A percentile compares a stretch with the other conserved stretches of the same genome.
Evolutionary conservation across 1,284 basidiomycete species (phyloP).

Genomic region (Earliella scabrosa): DNA sequence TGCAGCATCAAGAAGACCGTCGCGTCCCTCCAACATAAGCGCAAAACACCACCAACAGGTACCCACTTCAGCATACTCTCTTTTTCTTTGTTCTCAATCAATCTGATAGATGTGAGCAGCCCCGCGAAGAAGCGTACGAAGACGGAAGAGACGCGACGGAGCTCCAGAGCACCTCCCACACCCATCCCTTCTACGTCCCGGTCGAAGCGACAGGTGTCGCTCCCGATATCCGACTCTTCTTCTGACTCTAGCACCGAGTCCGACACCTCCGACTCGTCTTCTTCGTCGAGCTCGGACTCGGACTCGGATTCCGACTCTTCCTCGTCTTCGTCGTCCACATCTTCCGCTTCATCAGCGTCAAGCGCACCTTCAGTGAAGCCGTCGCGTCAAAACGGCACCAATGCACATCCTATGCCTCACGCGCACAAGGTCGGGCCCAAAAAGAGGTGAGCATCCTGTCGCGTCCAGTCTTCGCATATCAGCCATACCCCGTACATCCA

Average conservation of each 20-base stretch:
- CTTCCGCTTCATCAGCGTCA: constrained; percentile 7
- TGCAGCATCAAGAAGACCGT: constrained; percentile 26
- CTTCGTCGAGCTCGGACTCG: constrained; percentile 33
- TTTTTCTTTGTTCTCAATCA: neutral
- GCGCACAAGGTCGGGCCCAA: neutral
- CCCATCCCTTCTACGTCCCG: too few relatives aligned
- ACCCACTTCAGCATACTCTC: neutral
- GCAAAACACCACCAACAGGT: constrained; percentile 25
- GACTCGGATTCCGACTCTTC: constrained; percentile 26
- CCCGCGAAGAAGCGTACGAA: constrained; percentile 25
- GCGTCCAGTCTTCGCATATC: neutral
- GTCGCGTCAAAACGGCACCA: neutral
- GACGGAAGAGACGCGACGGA: constrained; percentile 6
- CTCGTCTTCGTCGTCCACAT: constrained; percentile 22
- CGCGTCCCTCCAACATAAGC: constrained; percentile 10
- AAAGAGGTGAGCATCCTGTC: constrained; percentile 3
- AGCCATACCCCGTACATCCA: too few relatives aligned
- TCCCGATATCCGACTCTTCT: constrained; percentile 16
- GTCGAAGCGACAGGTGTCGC: too few relatives aligned
- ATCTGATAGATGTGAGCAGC: constrained; percentile 4
- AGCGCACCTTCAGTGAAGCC: constrained; percentile 9
- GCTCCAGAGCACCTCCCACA: too few relatives aligned
- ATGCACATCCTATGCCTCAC: neutral
- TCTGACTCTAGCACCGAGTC: constrained; percentile 26
- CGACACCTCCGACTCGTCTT: constrained; percentile 18